Conservation (phyloP, 202 grass and related monocot species). For the Zoysia matrella region DNA sequence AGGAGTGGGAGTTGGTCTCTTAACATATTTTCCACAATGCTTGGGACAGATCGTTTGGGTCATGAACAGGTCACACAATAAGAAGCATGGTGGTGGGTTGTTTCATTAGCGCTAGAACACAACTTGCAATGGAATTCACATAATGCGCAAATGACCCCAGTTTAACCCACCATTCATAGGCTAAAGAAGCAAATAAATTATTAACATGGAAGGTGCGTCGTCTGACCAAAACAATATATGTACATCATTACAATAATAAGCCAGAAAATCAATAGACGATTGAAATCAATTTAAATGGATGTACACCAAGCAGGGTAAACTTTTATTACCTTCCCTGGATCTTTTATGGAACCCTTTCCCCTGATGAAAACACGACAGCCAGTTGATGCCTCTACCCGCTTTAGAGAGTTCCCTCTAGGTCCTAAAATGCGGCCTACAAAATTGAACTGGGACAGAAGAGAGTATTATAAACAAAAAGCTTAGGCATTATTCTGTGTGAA, state of each 20-base stretch:
- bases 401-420: slow-evolving; percentile 96
- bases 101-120: slow-evolving; percentile 1
- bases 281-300: slow-evolving; percentile 6
- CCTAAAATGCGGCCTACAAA: slow-evolving; percentile 93
- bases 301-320: slow-evolving; percentile 21
- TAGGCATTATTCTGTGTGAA: slow-evolving; percentile 16
- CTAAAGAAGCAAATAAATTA: slow-evolving; percentile 8
- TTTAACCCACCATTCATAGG: slow-evolving; percentile 20
- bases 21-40: slow-evolving; percentile 7
- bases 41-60: background rate
- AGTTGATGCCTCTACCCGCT: slow-evolving; percentile 94
- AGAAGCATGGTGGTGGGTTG: slow-evolving; percentile 1
- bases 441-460: slow-evolving; percentile 66
- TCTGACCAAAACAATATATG: slow-evolving; percentile 29
- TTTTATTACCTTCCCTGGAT: slow-evolving; percentile 86
- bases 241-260: slow-evolving; percentile 21
- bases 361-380: slow-evolving; percentile 98
- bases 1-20: background rate
- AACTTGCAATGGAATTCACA: slow-evolving; percentile 18
- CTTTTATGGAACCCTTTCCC: slow-evolving; percentile 99
- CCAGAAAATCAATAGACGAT: slow-evolving; percentile 7
- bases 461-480: slow-evolving; percentile 30
- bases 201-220: background rate
- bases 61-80: background rate
- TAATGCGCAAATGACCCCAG: slow-evolving; percentile 15